phyloP scores from a whole-genome alignment of 371 early-diverging fungal species.

The Mortierella sp. region DNA sequence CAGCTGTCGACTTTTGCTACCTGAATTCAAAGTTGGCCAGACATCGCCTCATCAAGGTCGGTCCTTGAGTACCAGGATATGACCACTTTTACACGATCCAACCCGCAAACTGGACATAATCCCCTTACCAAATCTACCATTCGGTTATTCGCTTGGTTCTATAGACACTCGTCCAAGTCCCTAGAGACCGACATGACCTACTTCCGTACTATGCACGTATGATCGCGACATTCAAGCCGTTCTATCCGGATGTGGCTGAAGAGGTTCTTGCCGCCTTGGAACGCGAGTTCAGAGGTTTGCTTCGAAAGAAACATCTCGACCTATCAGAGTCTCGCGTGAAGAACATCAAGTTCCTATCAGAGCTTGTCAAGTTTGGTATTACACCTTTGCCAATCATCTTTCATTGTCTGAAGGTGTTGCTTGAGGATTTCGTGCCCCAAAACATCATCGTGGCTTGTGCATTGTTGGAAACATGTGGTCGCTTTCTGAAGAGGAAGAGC shows the following conservation, averaged over 20 bases:
- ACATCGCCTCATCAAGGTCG: slow-evolving; percentile 75
- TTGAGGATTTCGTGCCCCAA: slow-evolving; percentile 83
- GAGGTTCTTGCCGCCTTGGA: slow-evolving; percentile 77
- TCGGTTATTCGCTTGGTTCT: neutral
- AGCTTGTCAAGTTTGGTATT: slow-evolving; percentile 92
- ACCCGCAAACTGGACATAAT: neutral
- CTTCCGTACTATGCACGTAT: slow-evolving; percentile 92
- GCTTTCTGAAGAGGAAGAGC: slow-evolving; percentile 79
- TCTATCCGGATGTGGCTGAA: slow-evolving; percentile 86
- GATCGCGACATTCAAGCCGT: slow-evolving; percentile 86
- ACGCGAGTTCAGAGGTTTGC: slow-evolving; percentile 77
- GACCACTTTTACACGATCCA: too few relatives aligned
- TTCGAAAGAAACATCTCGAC: slow-evolving; percentile 74
- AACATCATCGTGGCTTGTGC: slow-evolving; percentile 89
- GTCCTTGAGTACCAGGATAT: neutral
- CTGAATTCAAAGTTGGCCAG: slow-evolving; percentile 84
- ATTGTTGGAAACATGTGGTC: slow-evolving; percentile 90
- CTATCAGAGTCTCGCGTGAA: slow-evolving; percentile 81
- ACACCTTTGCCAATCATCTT: slow-evolving; percentile 84
- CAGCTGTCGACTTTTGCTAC: slow-evolving; percentile 94
- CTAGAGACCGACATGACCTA: slow-evolving; percentile 84
- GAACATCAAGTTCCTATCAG: slow-evolving; percentile 88
- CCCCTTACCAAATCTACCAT: neutral
- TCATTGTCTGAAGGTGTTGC: slow-evolving; percentile 81
- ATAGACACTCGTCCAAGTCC: slow-evolving; percentile 78